Evolutionary conservation across 2,329 filamentous ascomycete species (phyloP).

Genomic region (Paecilomyces dactylethromorphus): DNA sequence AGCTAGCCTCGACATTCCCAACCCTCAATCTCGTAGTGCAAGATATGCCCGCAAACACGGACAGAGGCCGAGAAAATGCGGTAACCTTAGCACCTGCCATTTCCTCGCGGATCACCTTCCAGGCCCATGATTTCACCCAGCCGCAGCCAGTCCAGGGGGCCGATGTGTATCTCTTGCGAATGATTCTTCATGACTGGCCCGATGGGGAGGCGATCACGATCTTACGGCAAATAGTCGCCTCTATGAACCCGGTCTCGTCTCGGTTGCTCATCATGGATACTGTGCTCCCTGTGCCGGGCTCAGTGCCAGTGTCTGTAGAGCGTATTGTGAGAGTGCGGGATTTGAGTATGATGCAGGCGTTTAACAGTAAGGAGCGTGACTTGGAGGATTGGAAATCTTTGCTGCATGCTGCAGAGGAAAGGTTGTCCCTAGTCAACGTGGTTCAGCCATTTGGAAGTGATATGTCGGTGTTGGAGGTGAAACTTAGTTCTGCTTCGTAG

Average conservation of each 20-base stretch:
- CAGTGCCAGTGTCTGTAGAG: background rate
- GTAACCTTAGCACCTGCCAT: background rate
- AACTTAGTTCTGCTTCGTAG: too few species aligned
- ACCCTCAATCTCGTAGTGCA: constrained; percentile 50
- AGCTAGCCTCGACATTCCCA: constrained; percentile 46
- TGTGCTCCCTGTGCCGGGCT: constrained; percentile 15
- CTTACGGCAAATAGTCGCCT: constrained; percentile 23
- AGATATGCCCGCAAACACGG: constrained; percentile 35
- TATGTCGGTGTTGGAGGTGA: constrained; percentile 8
- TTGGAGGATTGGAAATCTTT: constrained; percentile 7
- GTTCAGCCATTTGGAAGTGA: constrained; percentile 4
- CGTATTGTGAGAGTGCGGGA: constrained; percentile 2
- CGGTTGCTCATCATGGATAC: constrained; percentile 26
- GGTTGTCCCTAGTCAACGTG: constrained; percentile 4
- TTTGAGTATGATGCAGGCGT: constrained; percentile 10
- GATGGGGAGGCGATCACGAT: constrained; percentile 28
- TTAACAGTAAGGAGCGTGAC: constrained; percentile 10
- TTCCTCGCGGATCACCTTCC: constrained; percentile 12
- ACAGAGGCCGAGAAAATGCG: constrained; percentile 3
- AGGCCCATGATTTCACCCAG: constrained; percentile 27
- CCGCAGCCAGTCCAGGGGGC: constrained; percentile 19
- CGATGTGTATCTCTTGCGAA: constrained; percentile 26
- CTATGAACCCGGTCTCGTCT: constrained; percentile 16
- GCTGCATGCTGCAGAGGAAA: constrained; percentile 4
- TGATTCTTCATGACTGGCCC: constrained; percentile 34